Conservation (phyloP, 2,329 filamentous ascomycete species). For the Fusarium sp. region DNA sequence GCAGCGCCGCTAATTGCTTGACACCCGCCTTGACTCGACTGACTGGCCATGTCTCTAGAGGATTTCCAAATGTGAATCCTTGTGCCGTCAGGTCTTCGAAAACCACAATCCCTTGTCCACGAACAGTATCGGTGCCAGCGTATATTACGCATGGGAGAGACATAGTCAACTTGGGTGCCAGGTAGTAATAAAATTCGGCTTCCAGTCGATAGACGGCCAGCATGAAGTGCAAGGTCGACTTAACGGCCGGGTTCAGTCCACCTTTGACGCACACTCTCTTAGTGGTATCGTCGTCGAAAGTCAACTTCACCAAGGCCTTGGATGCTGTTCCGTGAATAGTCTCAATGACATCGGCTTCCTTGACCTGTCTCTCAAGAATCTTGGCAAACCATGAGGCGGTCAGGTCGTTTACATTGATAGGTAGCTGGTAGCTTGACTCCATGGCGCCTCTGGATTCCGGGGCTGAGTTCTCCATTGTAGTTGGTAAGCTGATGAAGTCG, state of each 20-base stretch:
- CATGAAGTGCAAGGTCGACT: background rate
- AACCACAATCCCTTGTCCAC: constrained; percentile 5
- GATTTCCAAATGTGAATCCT: constrained; percentile 11
- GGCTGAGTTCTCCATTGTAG: background rate
- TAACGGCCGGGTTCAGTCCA: constrained; percentile 3
- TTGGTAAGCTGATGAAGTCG: background rate
- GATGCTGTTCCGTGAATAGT: constrained; percentile 20
- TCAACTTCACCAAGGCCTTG: background rate
- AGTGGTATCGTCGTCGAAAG: background rate
- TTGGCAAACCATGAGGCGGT: constrained; percentile 15
- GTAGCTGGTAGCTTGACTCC: background rate
- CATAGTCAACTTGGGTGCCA: constrained; percentile 4
- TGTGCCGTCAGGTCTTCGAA: constrained; percentile 5
- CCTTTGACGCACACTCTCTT: constrained; percentile 19
- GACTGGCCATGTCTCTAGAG: constrained; percentile 8
- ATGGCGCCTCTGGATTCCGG: background rate
- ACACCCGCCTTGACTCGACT: background rate
- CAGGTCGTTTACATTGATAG: constrained; percentile 1
- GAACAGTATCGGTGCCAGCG: background rate
- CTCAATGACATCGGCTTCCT: background rate
- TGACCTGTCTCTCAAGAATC: background rate
- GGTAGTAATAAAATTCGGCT: constrained; percentile 22
- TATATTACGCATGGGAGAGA: background rate
- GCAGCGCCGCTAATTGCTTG: constrained; percentile 16
- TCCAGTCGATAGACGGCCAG: constrained; percentile 1